Evolutionary conservation across 2,329 filamentous ascomycete genomes (phyloP).

Genomic region (Bipolaris zeicola): DNA sequence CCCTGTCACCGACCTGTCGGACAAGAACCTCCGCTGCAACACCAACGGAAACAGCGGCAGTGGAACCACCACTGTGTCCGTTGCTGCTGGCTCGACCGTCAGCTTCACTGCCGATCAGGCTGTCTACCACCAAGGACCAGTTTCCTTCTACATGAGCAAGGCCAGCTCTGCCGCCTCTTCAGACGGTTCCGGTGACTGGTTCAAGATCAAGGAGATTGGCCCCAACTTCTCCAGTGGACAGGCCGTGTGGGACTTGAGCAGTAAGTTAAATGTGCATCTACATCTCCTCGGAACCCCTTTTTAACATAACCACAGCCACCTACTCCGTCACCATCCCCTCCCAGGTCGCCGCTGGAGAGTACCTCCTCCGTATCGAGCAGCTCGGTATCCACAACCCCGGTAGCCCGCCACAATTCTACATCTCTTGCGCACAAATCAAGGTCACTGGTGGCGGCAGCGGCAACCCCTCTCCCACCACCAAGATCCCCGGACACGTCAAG

Average conservation of each 20-base stretch:
- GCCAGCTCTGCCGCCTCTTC: slow-evolving; percentile 39
- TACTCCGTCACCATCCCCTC: slow-evolving; percentile 50
- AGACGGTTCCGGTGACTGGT: slow-evolving; percentile 48
- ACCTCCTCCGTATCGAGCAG: slow-evolving; percentile 57
- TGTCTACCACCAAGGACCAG: slow-evolving; percentile 49
- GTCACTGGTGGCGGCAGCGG: slow-evolving; percentile 48
- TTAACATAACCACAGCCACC: slow-evolving; percentile 30
- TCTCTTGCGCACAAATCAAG: slow-evolving; percentile 55
- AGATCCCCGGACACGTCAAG: slow-evolving; percentile 44
- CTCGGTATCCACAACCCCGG: slow-evolving; percentile 54
- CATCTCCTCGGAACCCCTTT: not conserved
- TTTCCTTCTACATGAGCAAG: slow-evolving; percentile 48
- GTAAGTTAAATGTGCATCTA: slow-evolving; percentile 22
- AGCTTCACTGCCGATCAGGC: slow-evolving; percentile 45
- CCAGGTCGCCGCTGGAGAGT: slow-evolving; percentile 52
- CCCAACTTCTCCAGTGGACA: slow-evolving; percentile 44
- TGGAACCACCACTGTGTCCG: slow-evolving; percentile 41
- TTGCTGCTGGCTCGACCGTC: slow-evolving; percentile 43
- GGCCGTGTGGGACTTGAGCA: slow-evolving; percentile 41
- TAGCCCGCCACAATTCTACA: slow-evolving; percentile 37
- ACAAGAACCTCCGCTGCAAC: slow-evolving; percentile 46
- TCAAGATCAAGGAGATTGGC: slow-evolving; percentile 49
- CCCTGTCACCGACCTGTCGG: slow-evolving; percentile 41
- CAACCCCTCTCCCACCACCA: slow-evolving; percentile 29
- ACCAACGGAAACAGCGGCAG: slow-evolving; percentile 37